Evolutionary conservation across 129 eudicot genomes (phyloP).

Genomic region (Arctium lappa): DNA sequence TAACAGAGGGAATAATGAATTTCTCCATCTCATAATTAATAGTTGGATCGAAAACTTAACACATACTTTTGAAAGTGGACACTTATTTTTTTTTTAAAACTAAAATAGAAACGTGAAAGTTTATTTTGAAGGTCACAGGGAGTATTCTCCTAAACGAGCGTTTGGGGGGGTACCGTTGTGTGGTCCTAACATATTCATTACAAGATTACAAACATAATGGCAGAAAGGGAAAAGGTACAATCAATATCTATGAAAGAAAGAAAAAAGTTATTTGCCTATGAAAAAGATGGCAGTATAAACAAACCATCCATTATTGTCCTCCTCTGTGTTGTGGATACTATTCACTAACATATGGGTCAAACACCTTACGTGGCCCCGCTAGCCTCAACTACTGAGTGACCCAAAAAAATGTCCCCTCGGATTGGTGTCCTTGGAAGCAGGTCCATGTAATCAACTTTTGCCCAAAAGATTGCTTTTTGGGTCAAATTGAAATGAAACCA

Average conservation of each 20-base stretch:
- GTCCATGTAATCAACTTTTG: too few species aligned
- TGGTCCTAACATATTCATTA: not conserved
- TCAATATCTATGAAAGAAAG: not conserved
- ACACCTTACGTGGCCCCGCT: slow-evolving; percentile 9
- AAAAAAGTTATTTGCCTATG: slow-evolving; percentile 5
- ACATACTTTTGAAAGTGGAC: not conserved
- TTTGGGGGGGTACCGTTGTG: not conserved
- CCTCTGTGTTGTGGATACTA: slow-evolving; percentile 13
- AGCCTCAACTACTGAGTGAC: too few species aligned
- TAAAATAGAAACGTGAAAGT: not conserved
- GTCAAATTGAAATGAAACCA: slow-evolving; percentile 7
- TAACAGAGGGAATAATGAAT: too few species aligned
- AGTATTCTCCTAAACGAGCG: not conserved
- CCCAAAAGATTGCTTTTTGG: not conserved
- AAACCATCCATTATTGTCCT: slow-evolving; percentile 14
- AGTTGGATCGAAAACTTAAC: not conserved
- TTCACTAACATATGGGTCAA: slow-evolving; percentile 20
- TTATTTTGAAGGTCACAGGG: not conserved
- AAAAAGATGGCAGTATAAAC: slow-evolving; percentile 22
- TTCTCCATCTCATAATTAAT: too few species aligned
- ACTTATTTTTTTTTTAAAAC: not conserved
- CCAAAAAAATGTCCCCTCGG: not conserved
- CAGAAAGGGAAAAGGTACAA: not conserved
- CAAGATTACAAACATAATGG: not conserved
- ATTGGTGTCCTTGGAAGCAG: too few species aligned